Percentiles rank a stretch among this genome's conserved stretches.
Evolutionary conservation across 345 rosid species (phyloP).

Genomic region (Aethionema arabicum): DNA sequence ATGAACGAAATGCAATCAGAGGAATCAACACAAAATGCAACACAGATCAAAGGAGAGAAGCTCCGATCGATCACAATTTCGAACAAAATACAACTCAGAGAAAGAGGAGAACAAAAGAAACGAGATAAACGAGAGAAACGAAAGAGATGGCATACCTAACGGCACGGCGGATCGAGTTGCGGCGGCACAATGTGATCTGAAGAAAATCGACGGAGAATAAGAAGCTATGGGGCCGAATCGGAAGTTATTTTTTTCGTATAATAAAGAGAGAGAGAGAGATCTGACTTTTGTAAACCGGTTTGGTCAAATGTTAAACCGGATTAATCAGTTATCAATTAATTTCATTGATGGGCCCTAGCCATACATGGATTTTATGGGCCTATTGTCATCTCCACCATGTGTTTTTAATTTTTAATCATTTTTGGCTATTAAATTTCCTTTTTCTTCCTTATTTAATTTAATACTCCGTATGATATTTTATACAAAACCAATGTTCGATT

Average conservation of each 20-base stretch:
- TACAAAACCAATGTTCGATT: no score
- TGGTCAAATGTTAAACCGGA: not conserved
- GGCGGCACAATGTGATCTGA: slow-evolving; percentile 21
- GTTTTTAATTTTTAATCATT: no score
- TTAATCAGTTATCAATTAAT: not conserved
- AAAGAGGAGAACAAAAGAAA: not conserved
- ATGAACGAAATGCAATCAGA: not conserved
- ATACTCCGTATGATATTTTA: no score
- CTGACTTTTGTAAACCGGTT: slow-evolving; percentile 12
- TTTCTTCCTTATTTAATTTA: no score
- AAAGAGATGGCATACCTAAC: slow-evolving; percentile 21
- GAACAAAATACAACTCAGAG: slow-evolving; percentile 1
- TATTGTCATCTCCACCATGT: no score
- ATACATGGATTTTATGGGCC: not conserved
- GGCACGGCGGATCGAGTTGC: slow-evolving; percentile 2
- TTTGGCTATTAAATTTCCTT: no score
- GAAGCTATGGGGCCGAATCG: not conserved
- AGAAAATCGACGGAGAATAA: slow-evolving; percentile 21
- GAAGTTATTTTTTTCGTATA: slow-evolving; percentile 4
- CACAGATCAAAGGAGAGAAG: slow-evolving; percentile 20
- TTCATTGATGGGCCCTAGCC: not conserved
- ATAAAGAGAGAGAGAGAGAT: not conserved
- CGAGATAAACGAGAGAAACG: not conserved
- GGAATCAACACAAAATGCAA: not conserved
- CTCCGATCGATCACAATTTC: slow-evolving; percentile 8